Evolutionary conservation across 768 basidiomycete species (phyloP).

Genomic region (Termitomyces sp.): DNA sequence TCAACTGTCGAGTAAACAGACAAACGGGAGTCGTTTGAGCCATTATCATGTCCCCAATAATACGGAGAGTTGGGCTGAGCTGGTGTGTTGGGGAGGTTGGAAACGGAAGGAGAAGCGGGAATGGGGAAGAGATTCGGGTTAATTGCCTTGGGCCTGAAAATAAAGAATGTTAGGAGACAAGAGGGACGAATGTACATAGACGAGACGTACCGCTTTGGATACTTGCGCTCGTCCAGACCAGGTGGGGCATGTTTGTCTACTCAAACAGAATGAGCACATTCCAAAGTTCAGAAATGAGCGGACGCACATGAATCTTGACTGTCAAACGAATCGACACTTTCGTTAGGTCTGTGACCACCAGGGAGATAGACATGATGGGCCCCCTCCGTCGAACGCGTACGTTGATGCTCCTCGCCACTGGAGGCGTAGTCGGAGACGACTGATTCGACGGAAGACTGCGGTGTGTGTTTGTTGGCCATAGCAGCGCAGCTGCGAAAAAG

Average conservation of each 20-base stretch:
- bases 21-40: constrained; percentile 32
- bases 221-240: constrained; percentile 11
- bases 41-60: constrained; percentile 12
- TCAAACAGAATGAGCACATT: background rate
- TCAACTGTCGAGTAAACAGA: constrained; percentile 52
- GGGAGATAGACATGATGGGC: constrained; percentile 18
- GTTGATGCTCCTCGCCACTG: constrained; percentile 10
- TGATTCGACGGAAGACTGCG: constrained; percentile 25
- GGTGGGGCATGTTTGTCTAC: constrained; percentile 7
- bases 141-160: constrained; percentile 13
- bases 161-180: background rate
- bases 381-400: constrained; percentile 13
- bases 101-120: constrained; percentile 16
- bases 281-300: background rate
- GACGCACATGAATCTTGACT: constrained; percentile 15
- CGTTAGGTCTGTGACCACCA: constrained; percentile 18
- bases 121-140: constrained; percentile 19
- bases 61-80: constrained; percentile 18
- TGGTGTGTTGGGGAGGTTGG: constrained; percentile 19
- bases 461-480: constrained; percentile 19
- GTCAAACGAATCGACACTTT: constrained; percentile 17
- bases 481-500: constrained; percentile 22
- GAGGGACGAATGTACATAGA: background rate
- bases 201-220: constrained; percentile 12
- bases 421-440: constrained; percentile 16